These are phyloP conservation scores for Colletotrichum horii DNA, from an alignment of 2,329 filamentous ascomycete genomes.

Conservation along the genomic window DNA sequence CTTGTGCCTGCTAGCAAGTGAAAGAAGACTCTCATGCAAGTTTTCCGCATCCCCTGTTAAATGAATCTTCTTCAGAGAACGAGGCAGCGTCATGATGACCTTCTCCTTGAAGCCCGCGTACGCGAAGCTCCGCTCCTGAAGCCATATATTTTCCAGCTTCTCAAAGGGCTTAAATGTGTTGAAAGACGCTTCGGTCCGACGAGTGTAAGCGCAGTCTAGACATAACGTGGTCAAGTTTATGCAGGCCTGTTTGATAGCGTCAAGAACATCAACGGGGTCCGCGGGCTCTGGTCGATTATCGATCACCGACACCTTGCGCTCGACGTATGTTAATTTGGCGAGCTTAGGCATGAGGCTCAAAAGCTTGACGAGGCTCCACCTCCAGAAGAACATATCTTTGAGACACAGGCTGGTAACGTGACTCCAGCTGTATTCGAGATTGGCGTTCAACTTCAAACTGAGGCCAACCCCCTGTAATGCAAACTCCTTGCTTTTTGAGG, in stretches of 20 bases:
- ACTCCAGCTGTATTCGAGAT: not conserved
- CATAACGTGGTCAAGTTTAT: not conserved
- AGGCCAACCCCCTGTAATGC: not conserved
- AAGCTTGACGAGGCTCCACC: accelerated
- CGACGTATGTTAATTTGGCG: not conserved
- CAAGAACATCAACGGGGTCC: not conserved
- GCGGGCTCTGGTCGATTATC: not conserved
- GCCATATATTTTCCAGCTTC: not conserved
- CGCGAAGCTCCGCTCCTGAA: not conserved
- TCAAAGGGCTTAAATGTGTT: not conserved
- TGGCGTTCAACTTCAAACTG: too few species aligned
- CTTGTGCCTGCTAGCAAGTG: not conserved
- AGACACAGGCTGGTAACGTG: not conserved
- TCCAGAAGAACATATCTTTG: not conserved
- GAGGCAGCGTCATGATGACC: not conserved
- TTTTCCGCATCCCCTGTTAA: not conserved
- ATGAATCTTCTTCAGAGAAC: not conserved
- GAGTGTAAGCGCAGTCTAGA: not conserved
- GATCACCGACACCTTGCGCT: not conserved
- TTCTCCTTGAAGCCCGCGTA: not conserved
- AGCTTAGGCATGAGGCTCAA: not conserved
- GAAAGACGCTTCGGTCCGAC: not conserved
- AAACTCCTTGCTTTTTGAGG: not conserved
- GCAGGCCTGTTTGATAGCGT: not conserved
- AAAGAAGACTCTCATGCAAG: not conserved